A percentile compares a stretch with the other conserved stretches of the same genome.
Evolutionary conservation across 108 stramenopile species (phyloP).

Genomic region (Skeletonema grethae): DNA sequence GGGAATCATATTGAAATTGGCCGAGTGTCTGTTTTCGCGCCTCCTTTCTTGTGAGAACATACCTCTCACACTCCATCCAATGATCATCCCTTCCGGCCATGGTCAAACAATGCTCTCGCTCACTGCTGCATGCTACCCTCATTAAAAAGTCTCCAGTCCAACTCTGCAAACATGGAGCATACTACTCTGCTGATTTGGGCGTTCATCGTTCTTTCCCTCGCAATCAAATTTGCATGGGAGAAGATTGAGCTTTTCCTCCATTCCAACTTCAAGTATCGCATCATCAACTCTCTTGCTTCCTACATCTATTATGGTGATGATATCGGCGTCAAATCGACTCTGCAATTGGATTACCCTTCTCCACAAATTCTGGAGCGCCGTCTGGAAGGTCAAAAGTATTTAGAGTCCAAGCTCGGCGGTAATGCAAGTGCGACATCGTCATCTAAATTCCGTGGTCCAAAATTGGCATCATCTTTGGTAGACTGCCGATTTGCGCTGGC

Average conservation of each 20-base stretch:
- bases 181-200: slow-evolving; percentile 17
- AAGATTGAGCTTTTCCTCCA: slow-evolving; percentile 36
- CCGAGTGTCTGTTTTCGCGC: background rate
- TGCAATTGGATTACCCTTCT: slow-evolving; percentile 39
- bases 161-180: slow-evolving; percentile 16
- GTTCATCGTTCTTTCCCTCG: slow-evolving; percentile 35
- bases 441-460: background rate
- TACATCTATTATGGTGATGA: slow-evolving; percentile 59
- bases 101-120: too few relatives aligned
- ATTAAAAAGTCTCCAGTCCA: background rate
- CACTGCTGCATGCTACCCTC: too few relatives aligned
- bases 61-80: background rate
- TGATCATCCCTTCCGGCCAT: too few relatives aligned
- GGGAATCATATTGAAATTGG: background rate
- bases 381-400: slow-evolving; percentile 34
- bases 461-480: slow-evolving; percentile 35
- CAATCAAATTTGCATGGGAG: slow-evolving; percentile 24
- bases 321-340: slow-evolving; percentile 33
- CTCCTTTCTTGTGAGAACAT: background rate
- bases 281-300: slow-evolving; percentile 37
- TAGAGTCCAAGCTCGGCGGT: slow-evolving; percentile 33
- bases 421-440: background rate
- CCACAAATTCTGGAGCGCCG: slow-evolving; percentile 21
- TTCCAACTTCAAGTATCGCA: slow-evolving; percentile 46
- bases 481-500: slow-evolving; percentile 55